A percentile compares a stretch with the other conserved stretches of the same genome.
Evolutionary conservation across 2,329 filamentous ascomycete genomes (phyloP).

Genomic region (Immersiporthe knoxdaviesiana): DNA sequence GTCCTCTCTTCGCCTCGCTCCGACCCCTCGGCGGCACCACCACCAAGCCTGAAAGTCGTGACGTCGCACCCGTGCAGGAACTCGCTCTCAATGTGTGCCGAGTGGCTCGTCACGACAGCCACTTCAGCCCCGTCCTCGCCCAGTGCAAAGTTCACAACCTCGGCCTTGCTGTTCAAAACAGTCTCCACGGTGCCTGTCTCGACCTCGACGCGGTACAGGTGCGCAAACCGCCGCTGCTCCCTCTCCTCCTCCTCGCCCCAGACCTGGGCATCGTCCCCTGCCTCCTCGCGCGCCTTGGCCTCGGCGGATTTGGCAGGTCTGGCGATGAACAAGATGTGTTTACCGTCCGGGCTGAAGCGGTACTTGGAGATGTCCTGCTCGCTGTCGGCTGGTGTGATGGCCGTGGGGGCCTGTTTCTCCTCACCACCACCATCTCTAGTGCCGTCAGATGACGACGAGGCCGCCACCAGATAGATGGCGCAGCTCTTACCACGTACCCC

Average conservation of each 20-base stretch:
- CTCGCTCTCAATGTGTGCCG: not conserved
- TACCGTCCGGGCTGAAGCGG: slow-evolving; percentile 37
- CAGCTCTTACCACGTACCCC: slow-evolving; percentile 4
- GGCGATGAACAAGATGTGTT: slow-evolving; percentile 39
- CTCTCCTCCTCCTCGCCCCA: slow-evolving; percentile 42
- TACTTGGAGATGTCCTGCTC: slow-evolving; percentile 14
- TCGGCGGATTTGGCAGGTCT: slow-evolving; percentile 40
- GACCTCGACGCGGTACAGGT: slow-evolving; percentile 39
- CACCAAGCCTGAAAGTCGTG: slow-evolving; percentile 27
- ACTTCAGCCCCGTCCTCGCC: not conserved
- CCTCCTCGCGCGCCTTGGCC: slow-evolving; percentile 38
- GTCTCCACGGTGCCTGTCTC: slow-evolving; percentile 24
- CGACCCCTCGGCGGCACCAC: slow-evolving; percentile 7
- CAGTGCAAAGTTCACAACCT: not conserved
- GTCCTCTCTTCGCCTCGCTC: slow-evolving; percentile 9
- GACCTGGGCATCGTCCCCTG: slow-evolving; percentile 40
- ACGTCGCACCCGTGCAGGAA: slow-evolving; percentile 31
- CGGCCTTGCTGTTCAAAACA: not conserved
- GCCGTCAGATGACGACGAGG: not conserved
- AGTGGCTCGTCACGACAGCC: not conserved
- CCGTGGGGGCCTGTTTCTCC: not conserved
- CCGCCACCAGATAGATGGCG: not conserved
- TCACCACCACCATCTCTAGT: not conserved
- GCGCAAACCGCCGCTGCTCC: slow-evolving; percentile 29
- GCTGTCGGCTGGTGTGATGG: slow-evolving; percentile 13